Evolutionary conservation across 164 flowering plant species (phyloP).

Genomic region (Magnolia officinalis): DNA sequence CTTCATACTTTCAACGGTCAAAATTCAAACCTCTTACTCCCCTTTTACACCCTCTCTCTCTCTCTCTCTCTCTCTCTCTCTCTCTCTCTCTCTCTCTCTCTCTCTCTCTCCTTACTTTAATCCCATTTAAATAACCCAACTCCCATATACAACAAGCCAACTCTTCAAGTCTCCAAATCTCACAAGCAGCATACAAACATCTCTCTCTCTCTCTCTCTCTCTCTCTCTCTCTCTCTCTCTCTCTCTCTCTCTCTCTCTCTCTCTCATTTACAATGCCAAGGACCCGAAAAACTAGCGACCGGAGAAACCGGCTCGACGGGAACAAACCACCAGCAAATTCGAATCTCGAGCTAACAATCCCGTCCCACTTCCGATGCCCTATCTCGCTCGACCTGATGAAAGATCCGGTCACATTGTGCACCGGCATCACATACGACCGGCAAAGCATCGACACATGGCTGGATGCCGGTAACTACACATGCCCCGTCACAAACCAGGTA

Average conservation of each 20-base stretch:
- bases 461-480: slow-evolving; percentile 52
- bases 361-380: slow-evolving; percentile 71
- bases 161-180: background rate
- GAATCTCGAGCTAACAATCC: slow-evolving; percentile 39
- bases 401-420: slow-evolving; percentile 78
- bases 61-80: background rate
- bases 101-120: slow-evolving; percentile 2
- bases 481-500: slow-evolving; percentile 64
- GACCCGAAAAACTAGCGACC: slow-evolving; percentile 26
- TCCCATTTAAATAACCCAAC: background rate
- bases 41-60: background rate
- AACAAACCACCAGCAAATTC: background rate
- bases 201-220: background rate
- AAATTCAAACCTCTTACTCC: slow-evolving; percentile 22
- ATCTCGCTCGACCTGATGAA: slow-evolving; percentile 84
- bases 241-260: background rate
- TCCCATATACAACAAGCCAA: background rate
- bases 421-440: slow-evolving; percentile 83
- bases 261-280: slow-evolving; percentile 32
- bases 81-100: background rate
- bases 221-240: slow-evolving; percentile 4
- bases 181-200: background rate
- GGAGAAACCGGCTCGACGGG: slow-evolving; percentile 21
- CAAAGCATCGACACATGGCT: slow-evolving; percentile 81
- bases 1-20: slow-evolving; percentile 41